Evolutionary conservation across 2,329 filamentous ascomycete genomes (phyloP).

Genomic region (Coccinonectria pachysandricola): DNA sequence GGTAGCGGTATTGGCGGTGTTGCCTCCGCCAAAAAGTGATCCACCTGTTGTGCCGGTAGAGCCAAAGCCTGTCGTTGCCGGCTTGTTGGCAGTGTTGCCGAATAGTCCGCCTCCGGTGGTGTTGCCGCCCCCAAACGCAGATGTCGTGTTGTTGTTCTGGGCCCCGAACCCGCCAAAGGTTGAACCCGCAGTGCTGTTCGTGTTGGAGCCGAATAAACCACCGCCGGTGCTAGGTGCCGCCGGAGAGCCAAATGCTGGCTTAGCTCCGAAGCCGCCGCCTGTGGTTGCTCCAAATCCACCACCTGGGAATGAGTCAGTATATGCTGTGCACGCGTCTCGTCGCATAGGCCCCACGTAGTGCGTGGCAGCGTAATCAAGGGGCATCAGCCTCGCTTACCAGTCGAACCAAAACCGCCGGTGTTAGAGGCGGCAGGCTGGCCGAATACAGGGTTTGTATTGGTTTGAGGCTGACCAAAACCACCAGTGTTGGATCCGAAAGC

Average conservation of each 20-base stretch:
- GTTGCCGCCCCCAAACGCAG: constrained; percentile 30
- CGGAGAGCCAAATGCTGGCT: constrained; percentile 45
- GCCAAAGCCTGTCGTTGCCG: constrained; percentile 37
- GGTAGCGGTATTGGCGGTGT: constrained; percentile 16
- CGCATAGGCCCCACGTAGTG: no score
- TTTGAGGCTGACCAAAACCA: constrained; percentile 38
- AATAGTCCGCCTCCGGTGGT: constrained; percentile 40
- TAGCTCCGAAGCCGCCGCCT: constrained; percentile 28
- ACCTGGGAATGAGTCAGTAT: no score
- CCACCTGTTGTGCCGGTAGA: constrained; percentile 27
- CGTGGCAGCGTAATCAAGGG: no score
- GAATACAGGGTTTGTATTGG: constrained; percentile 31
- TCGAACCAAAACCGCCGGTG: constrained; percentile 26
- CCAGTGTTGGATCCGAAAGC: constrained; percentile 25
- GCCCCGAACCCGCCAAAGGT: constrained; percentile 33
- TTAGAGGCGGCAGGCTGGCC: constrained; percentile 26
- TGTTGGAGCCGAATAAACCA: constrained; percentile 36
- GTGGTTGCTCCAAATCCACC: constrained; percentile 29
- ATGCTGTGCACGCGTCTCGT: no score
- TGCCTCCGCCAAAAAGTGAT: constrained; percentile 37
- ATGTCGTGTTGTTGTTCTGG: constrained; percentile 23
- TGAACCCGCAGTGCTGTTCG: constrained; percentile 26
- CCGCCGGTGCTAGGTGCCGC: constrained; percentile 25
- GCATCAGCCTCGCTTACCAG: constrained; percentile 20
- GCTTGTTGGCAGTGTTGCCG: constrained; percentile 34